These are phyloP conservation scores for Calonectria pseudoreteaudii DNA, from an alignment of 2,329 filamentous ascomycete species.

Conservation along the genomic window DNA sequence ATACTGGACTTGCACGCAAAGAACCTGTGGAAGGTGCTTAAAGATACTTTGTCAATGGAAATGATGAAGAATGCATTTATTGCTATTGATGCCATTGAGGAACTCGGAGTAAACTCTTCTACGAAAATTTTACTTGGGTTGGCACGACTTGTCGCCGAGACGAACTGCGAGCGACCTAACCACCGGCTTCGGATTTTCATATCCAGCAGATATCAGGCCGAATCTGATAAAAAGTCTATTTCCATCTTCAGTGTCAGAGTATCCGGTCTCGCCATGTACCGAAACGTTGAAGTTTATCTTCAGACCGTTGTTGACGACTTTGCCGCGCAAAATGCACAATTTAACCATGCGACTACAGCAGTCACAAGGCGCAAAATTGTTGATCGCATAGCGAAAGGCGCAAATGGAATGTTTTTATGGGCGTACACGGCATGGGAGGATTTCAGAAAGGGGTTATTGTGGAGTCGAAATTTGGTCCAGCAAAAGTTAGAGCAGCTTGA, in stretches of 20 bases:
- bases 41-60: neutral
- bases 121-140: neutral
- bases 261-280: neutral
- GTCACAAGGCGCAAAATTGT: neutral
- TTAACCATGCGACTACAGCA: neutral
- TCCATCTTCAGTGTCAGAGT: neutral
- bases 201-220: neutral
- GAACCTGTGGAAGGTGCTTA: neutral
- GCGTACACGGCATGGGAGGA: constrained; percentile 13
- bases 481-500: neutral
- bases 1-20: neutral
- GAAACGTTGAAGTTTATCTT: neutral
- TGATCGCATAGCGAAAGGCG: neutral
- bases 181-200: neutral
- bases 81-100: neutral
- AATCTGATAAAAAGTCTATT: neutral
- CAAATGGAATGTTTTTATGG: constrained; percentile 13
- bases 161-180: neutral
- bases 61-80: neutral
- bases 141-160: neutral
- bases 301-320: neutral
- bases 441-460: constrained; percentile 1
- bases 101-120: neutral
- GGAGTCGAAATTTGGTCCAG: constrained; percentile 5
- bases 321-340: neutral